phyloP scores from a whole-genome alignment of 768 basidiomycete genomes.

The Floccularia luteovirens region DNA sequence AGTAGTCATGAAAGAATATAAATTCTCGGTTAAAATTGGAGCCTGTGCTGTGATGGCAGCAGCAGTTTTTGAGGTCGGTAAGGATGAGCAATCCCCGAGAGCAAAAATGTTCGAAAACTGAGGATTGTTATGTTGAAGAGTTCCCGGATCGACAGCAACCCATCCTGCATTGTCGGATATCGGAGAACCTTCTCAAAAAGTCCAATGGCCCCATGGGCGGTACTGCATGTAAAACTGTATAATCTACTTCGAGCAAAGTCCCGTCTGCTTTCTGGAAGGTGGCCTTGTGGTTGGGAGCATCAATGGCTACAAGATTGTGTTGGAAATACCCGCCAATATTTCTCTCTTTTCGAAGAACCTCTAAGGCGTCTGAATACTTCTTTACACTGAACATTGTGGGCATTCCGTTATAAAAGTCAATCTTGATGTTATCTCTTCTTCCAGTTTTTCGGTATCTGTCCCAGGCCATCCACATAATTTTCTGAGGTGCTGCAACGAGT shows the following conservation, averaged over 20 bases:
- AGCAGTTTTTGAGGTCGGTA: constrained; percentile 95
- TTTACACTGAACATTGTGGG: constrained; percentile 96
- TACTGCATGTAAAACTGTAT: constrained; percentile 76
- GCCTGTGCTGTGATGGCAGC: constrained; percentile 91
- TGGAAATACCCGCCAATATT: constrained; percentile 76
- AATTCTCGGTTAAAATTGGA: constrained; percentile 85
- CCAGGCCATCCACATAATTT: constrained; percentile 98
- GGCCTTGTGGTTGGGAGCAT: constrained; percentile 64
- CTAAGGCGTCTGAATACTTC: constrained; percentile 87
- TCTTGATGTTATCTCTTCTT: constrained; percentile 45
- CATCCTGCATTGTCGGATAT: constrained; percentile 80
- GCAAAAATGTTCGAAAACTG: constrained; percentile 79
- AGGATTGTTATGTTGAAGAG: constrained; percentile 79
- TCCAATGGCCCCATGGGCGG: constrained; percentile 92
- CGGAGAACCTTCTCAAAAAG: constrained; percentile 68
- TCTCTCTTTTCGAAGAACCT: constrained; percentile 69
- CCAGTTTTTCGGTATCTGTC: constrained; percentile 63
- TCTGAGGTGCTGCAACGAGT: constrained; percentile 63
- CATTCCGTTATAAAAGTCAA: constrained; percentile 86
- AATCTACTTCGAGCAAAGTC: constrained; percentile 62
- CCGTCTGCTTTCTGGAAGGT: constrained; percentile 80
- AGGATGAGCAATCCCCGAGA: constrained; percentile 85
- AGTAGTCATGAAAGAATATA: constrained; percentile 66
- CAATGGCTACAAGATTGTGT: constrained; percentile 76
- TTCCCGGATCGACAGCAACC: constrained; percentile 80